Percentiles rank a stretch among this genome's conserved stretches.
phyloP scores from a whole-genome alignment of 2,329 filamentous ascomycete species.

The Claviceps arundinis region DNA sequence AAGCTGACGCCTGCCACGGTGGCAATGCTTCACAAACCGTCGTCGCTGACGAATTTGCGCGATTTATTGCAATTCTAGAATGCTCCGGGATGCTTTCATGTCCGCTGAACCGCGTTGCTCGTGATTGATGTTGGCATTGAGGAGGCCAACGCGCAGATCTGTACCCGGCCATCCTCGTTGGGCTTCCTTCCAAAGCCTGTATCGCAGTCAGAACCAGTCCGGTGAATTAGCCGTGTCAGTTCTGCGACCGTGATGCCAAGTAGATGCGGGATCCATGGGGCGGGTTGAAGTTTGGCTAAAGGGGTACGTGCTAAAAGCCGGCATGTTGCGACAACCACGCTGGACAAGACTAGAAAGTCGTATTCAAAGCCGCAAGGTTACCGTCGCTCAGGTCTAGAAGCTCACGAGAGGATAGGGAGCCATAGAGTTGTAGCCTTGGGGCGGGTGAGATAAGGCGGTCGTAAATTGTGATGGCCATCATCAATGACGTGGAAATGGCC shows the following conservation, averaged over 20 bases:
- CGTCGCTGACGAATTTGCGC: not conserved
- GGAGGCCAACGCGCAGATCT: not conserved
- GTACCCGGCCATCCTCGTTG: not conserved
- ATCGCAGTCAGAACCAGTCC: not conserved
- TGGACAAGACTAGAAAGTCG: not conserved
- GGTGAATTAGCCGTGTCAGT: not conserved
- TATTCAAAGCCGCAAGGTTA: not conserved
- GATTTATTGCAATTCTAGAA: not conserved
- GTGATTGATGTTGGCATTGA: not conserved
- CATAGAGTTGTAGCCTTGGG: not conserved
- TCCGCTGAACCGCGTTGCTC: not conserved
- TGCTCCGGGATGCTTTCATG: not conserved
- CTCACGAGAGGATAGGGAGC: not conserved
- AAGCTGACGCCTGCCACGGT: not conserved
- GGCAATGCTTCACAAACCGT: not conserved
- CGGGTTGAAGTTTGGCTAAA: not conserved
- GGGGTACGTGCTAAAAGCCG: not conserved
- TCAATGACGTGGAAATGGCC: not conserved
- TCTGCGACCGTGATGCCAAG: not conserved
- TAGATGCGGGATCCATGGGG: not conserved
- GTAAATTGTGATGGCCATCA: not conserved
- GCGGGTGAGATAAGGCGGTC: not conserved
- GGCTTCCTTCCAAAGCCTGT: not conserved
- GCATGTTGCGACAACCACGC: not conserved
- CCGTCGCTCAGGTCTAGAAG: not conserved